Base-by-base conservation (phyloP, 257 asterid genomes). In the Solanum lignicaule region DNA sequence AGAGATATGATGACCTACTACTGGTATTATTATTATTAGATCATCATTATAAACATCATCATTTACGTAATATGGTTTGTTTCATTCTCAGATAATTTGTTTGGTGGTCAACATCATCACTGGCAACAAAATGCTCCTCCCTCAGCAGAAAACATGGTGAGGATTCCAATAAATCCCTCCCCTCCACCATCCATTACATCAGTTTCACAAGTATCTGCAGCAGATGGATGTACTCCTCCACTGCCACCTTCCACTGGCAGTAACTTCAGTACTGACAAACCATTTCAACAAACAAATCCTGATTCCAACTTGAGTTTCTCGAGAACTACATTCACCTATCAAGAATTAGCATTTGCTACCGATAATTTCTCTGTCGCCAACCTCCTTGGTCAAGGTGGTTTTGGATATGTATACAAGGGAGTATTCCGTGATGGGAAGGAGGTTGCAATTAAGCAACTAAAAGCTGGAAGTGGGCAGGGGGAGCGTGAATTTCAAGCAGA, bases 401-500 rank as follows among this genome's bases (percentile, higher is more conserved):
- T 96, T 90, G 98, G 98, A 85, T 95, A 93, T 91, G 99, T 95
- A 72, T 95, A 95, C 83, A 95, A 93, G 92, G 99, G 98, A 87
- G 91, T 96, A 79, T 91, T 96, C 89, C 89, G 32, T 85, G 93
- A 93, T 87, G 99, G 98, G 84, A 94, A 90, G 92, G 93, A 87
- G 88, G 99, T 96, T 58, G 99, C 99, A 32, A 88, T 95, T 78
- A 96, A 96, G 94, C 94, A 93, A 79, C 93, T 96, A 81, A 96
- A 96, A 89, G 88, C 89, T 79, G 98, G 96, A 87, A 94, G 98
- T 84, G 94, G 95, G 83, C 98, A 95, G 87, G 98, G 98, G 89
- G 99, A 96, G 90, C 98, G 99, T n/a, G 99, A 96, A 89, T 96
- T 96, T 92, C 99, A 94, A 90, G 99, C 99, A 38, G 99, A 96